Percentiles rank a stretch among this genome's conserved stretches.
Evolutionary conservation across 1,284 basidiomycete species (phyloP).

Genomic region (Moesziomyces antarcticus): DNA sequence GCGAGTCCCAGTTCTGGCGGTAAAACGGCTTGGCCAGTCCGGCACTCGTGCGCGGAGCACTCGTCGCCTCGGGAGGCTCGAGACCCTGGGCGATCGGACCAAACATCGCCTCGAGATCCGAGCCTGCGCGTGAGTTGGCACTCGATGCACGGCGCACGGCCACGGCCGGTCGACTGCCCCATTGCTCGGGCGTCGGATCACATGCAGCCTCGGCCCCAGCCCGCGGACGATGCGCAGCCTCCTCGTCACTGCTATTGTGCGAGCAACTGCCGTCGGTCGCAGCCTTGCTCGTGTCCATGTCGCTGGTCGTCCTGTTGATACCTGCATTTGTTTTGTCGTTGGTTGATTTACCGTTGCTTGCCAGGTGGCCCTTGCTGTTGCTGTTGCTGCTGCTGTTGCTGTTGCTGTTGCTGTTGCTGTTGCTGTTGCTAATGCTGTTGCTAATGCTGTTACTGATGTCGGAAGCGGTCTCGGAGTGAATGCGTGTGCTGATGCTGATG

Average conservation of each 20-base stretch:
- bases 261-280: not conserved
- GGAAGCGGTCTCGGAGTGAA: too few species aligned
- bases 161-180: too few species aligned
- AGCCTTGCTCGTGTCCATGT: too few species aligned
- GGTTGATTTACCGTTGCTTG: not conserved
- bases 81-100: conserved; percentile 22
- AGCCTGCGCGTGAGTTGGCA: conserved; percentile 24
- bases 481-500: conserved; percentile 1
- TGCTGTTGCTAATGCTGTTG: conserved; percentile 9
- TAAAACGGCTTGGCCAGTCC: conserved; percentile 15
- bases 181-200: not conserved
- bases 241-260: not conserved
- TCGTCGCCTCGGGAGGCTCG: conserved; percentile 1
- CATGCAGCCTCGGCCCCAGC: too few species aligned
- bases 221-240: not conserved
- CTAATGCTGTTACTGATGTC: conserved; percentile 4
- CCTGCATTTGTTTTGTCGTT: not conserved
- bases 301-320: not conserved
- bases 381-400: conserved; percentile 8
- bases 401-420: conserved; percentile 1
- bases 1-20: conserved; percentile 21
- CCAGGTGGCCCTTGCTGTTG: not conserved
- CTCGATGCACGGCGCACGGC: conserved; percentile 7
- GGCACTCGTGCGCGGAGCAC: not conserved
- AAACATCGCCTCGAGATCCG: conserved; percentile 29